Conservation (phyloP, 345 rosid species). For the Kernera saxatilis region DNA sequence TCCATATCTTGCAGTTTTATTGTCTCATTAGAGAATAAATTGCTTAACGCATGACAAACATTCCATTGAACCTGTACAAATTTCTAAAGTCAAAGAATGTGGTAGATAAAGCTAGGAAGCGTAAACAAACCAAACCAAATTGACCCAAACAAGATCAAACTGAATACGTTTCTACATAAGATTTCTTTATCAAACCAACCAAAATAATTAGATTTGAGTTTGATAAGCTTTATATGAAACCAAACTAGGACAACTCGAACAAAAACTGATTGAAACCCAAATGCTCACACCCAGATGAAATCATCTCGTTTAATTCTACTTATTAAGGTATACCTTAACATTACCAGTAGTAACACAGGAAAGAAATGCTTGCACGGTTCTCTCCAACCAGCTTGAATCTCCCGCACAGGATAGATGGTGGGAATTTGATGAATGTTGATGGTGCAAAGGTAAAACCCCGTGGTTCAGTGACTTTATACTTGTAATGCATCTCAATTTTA, state of each 20-base stretch:
- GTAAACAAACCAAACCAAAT: background rate
- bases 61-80: slow-evolving; percentile 92
- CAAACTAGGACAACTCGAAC: background rate
- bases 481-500: slow-evolving; percentile 32
- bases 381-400: slow-evolving; percentile 52
- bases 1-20: slow-evolving; percentile 70
- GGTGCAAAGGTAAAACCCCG: slow-evolving; percentile 16
- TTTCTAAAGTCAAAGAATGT: background rate
- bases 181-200: slow-evolving; percentile 1
- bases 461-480: slow-evolving; percentile 25
- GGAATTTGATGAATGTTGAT: slow-evolving; percentile 18
- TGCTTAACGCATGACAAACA: slow-evolving; percentile 89
- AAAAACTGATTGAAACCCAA: slow-evolving; percentile 1
- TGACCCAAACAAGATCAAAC: background rate
- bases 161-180: background rate
- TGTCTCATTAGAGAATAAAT: slow-evolving; percentile 73
- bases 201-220: background rate
- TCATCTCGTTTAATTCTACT: background rate
- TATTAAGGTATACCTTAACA: slow-evolving; percentile 62
- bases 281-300: background rate
- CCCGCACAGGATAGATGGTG: slow-evolving; percentile 29
- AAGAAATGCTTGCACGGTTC: slow-evolving; percentile 85
- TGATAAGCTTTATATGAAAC: background rate
- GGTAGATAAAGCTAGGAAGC: background rate
- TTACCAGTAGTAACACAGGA: slow-evolving; percentile 93